Percentiles rank a stretch among this genome's conserved stretches.
Conservation (phyloP, 106 monocot genomes). For the Vanilla planifolia region DNA sequence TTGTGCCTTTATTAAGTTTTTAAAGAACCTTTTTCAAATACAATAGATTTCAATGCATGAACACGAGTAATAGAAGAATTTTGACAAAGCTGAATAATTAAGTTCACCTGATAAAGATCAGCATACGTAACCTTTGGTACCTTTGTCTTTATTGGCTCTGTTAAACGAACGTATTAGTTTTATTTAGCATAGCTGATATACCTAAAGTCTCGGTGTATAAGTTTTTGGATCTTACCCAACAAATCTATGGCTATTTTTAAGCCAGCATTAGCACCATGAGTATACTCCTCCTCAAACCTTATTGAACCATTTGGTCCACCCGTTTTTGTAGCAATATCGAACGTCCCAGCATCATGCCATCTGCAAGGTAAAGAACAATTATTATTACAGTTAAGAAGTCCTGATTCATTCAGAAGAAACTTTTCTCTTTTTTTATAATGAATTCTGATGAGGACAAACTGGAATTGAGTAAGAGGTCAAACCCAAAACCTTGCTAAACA, state of each 20-base stretch:
- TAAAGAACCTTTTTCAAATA: not conserved
- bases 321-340: conserved; percentile 49
- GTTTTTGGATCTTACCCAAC: conserved; percentile 18
- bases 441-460: too few relatives aligned
- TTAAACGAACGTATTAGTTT: not conserved
- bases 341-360: conserved; percentile 65
- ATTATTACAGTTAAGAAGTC: too few relatives aligned
- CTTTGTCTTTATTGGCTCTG: conserved; percentile 72
- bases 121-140: conserved; percentile 90
- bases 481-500: too few relatives aligned
- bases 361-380: conserved; percentile 18
- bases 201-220: not conserved
- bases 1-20: not conserved
- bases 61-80: not conserved
- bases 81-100: not conserved
- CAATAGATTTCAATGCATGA: not conserved
- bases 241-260: conserved; percentile 62
- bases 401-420: too few relatives aligned
- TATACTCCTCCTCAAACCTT: conserved; percentile 57
- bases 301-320: conserved; percentile 77
- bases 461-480: too few relatives aligned
- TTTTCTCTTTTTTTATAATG: too few relatives aligned
- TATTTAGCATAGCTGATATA: not conserved
- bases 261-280: conserved; percentile 67
- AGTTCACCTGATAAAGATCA: conserved; percentile 82